A percentile compares a stretch with the other conserved stretches of the same genome.
Conservation (phyloP, 1,284 basidiomycete genomes). For the Porogramme epimiltina region DNA sequence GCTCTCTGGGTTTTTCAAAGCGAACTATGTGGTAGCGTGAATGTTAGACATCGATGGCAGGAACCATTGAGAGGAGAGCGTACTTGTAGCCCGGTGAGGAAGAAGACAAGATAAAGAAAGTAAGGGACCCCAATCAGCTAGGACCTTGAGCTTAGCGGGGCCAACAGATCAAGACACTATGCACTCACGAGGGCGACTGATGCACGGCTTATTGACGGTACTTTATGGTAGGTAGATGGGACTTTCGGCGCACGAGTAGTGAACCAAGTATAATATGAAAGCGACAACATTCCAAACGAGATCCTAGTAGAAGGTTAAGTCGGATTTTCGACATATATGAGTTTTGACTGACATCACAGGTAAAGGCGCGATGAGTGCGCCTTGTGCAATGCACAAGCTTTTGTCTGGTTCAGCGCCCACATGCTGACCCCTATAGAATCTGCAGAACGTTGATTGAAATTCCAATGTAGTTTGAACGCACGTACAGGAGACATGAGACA, state of each 20-base stretch:
- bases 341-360: conserved; percentile 48
- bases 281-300: conserved; percentile 17
- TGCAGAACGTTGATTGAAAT: not conserved
- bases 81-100: conserved; percentile 24
- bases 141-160: too few species aligned
- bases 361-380: conserved; percentile 43
- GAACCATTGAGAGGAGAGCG: conserved; percentile 2
- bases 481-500: conserved; percentile 43
- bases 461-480: not conserved
- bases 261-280: conserved; percentile 25
- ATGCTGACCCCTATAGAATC: conserved; percentile 37
- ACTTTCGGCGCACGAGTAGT: too few species aligned
- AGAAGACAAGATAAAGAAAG: conserved; percentile 23
- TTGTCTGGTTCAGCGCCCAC: conserved; percentile 41
- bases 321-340: too few species aligned
- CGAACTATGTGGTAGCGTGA: conserved; percentile 12
- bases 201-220: too few species aligned
- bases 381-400: conserved; percentile 45
- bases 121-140: conserved; percentile 25
- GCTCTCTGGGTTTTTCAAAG: conserved; percentile 22
- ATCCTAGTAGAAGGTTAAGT: too few species aligned
- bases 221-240: too few species aligned
- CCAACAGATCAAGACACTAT: too few species aligned
- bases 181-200: too few species aligned
- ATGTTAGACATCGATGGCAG: not conserved